Base-by-base conservation (phyloP, 2,329 filamentous ascomycete species). In the Colletotrichum costaricense region DNA sequence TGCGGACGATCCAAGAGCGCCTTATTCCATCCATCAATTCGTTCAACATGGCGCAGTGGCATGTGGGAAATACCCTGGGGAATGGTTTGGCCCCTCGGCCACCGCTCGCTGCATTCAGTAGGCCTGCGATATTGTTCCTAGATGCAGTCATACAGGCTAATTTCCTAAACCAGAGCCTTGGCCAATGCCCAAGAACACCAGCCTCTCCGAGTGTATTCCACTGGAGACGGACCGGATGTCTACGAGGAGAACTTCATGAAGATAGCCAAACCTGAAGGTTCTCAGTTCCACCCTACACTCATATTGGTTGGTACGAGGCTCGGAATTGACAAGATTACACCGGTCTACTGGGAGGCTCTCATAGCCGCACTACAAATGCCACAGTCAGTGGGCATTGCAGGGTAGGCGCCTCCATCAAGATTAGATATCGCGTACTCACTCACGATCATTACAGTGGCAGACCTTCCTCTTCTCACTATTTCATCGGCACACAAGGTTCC, bases 71-170 rank as follows among this genome's bases (percentile, higher is more conserved):
- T 94, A 97, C 79, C 97, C 97, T 0, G 97, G 97, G 49, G 95
- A 98, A 83, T 99, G 97, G 97, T 99, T 99, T 83, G 97, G 97
- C 0, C 97, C 97, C n/a, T 98, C 95, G 22, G 97, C 97, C 7
- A 97, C 97, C 11, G 95, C 97, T 59, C 91, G 93, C 69, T 98
- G 97, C 82, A 98, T 99, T 76, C 93, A 97, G 95, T 97, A 85
- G 81, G 93, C 84, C 58, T 30, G 93, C 84, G 58, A 30, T 58
- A 26, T 12, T 67, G n/a, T 6, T 62, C 14, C n/a, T 16, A 24
- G 19, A 19, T 8, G 30, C 49, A 8, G 30, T 55, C 12, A 19
- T 19, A 14, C 56, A 74, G 28, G 72, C 69, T 63, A 22, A 56
- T 57, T 28, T 49, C 33, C 49, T 73, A 64, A 69, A 6, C 19